Base-by-base conservation (phyloP, 2,329 filamentous ascomycete genomes). In the Coniella lustricola region DNA sequence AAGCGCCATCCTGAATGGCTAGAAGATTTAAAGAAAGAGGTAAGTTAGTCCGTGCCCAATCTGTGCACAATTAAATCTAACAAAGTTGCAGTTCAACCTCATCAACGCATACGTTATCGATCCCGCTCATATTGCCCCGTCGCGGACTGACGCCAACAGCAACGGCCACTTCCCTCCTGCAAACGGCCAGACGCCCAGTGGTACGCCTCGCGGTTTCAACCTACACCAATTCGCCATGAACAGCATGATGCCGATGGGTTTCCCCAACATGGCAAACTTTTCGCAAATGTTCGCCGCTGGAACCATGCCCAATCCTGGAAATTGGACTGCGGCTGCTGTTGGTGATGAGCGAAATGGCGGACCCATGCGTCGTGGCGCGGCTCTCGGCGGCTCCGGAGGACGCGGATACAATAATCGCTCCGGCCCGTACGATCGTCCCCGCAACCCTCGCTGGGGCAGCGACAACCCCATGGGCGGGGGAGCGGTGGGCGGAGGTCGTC, bases 31-130 rank as follows among this genome's bases (percentile, higher is more conserved):
- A 85, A 84, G 64, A 82, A 85, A 62, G 91, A 96, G 71, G 90
- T 95, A 74, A 73, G 82, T 14, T 14, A 37, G 14, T 17, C 29
- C 12, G 18, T 10, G 16, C 14, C n/a, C 4, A 18, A 7, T 10
- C 32, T 32, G 10, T 20, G 8, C 12, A n/a, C 4, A 22, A 20
- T 21, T 39, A 31, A n/a, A 29, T 39, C 44, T 53, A 31, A 50
- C 48, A 45, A 17, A 29, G 9, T 2, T 14, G 12, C 60, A 95
- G 89, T 83, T 95, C 58, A 79, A 86, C 50, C 81, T 97, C 14
- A 87, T 98, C 62, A 98, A 98, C 63, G 82, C 85, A 25, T 98
- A 98, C 62, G 90, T 96, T 29, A 75, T 95, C 38, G 93, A 98
- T 61, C 93, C 93, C 35, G 84, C 91, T 10, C 91, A 95, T 60